A percentile compares a stretch with the other conserved stretches of the same genome.
Conservation (phyloP, 148 eudicot genomes). For the Arctostaphylos glauca region DNA sequence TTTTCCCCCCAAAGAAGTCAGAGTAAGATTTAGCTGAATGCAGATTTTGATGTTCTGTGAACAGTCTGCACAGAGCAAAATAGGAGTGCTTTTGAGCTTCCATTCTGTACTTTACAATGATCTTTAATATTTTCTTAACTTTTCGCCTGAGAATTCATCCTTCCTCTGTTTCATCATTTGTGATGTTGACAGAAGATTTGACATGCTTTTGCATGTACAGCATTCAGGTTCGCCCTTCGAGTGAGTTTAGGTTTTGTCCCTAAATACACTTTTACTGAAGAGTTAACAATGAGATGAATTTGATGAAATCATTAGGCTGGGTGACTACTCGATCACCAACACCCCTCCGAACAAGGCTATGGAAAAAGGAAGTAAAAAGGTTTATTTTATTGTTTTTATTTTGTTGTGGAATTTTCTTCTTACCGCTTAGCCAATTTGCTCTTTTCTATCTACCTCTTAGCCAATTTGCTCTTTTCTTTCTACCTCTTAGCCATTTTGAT, state of each 20-base stretch:
- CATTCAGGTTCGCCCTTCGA: neutral
- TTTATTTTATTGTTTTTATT: too few relatives aligned
- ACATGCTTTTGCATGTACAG: neutral
- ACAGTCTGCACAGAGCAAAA: neutral
- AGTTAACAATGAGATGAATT: neutral
- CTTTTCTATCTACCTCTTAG: too few relatives aligned
- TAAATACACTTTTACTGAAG: neutral
- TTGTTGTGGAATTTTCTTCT: too few relatives aligned
- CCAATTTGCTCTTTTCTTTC: too few relatives aligned
- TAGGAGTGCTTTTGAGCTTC: neutral
- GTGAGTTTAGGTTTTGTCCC: neutral
- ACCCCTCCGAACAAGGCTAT: neutral
- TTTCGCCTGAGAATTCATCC: neutral
- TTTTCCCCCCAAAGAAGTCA: neutral
- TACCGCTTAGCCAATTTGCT: too few relatives aligned
- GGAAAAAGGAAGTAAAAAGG: neutral
- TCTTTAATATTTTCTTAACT: neutral
- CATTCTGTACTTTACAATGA: neutral
- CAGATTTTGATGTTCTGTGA: neutral
- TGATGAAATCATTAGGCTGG: neutral
- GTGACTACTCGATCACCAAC: neutral
- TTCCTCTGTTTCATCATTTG: neutral
- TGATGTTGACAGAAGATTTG: neutral
- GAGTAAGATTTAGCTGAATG: neutral
- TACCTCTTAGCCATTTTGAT: too few relatives aligned